phyloP scores from a whole-genome alignment of 2,329 filamentous ascomycete genomes.

The Sphaerulina populicola region DNA sequence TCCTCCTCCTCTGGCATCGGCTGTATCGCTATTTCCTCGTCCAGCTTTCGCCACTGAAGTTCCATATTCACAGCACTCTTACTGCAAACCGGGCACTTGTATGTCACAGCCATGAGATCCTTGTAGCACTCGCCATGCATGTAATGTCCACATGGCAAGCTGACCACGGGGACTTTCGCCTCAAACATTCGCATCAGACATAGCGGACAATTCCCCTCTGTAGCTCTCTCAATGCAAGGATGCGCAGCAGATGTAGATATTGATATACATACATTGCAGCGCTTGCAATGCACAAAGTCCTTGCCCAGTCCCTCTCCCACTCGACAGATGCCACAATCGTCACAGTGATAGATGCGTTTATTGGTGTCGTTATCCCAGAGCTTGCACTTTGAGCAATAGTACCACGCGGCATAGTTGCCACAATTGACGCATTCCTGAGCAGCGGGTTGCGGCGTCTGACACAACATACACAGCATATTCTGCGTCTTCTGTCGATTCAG shows the following conservation, averaged over 20 bases:
- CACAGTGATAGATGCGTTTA: slow-evolving; percentile 92
- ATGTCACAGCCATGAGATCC: slow-evolving; percentile 78
- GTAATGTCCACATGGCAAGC: slow-evolving; percentile 92
- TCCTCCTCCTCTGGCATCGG: slow-evolving; percentile 65
- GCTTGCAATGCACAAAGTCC: slow-evolving; percentile 98
- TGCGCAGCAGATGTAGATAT: slow-evolving; percentile 78
- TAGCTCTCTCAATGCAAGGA: slow-evolving; percentile 88
- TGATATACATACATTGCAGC: slow-evolving; percentile 87
- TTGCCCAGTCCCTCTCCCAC: slow-evolving; percentile 86
- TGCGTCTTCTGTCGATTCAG: slow-evolving; percentile 75
- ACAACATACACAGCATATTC: slow-evolving; percentile 97
- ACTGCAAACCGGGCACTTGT: slow-evolving; percentile 94
- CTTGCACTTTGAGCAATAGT: slow-evolving; percentile 92
- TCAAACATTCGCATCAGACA: slow-evolving; percentile 96
- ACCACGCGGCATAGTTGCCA: slow-evolving; percentile 68
- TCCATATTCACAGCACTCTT: slow-evolving; percentile 98
- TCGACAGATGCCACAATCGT: slow-evolving; percentile 90
- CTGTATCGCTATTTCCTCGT: slow-evolving; percentile 76
- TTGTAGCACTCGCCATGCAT: slow-evolving; percentile 87
- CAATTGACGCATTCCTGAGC: slow-evolving; percentile 71
- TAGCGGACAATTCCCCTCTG: slow-evolving; percentile 92
- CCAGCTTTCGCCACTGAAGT: slow-evolving; percentile 80
- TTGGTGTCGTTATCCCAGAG: slow-evolving; percentile 89
- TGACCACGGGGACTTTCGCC: slow-evolving; percentile 77
- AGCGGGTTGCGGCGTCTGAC: slow-evolving; percentile 73